Base-by-base conservation (phyloP, 202 grass and related monocot species). In the Zizania palustris region DNA sequence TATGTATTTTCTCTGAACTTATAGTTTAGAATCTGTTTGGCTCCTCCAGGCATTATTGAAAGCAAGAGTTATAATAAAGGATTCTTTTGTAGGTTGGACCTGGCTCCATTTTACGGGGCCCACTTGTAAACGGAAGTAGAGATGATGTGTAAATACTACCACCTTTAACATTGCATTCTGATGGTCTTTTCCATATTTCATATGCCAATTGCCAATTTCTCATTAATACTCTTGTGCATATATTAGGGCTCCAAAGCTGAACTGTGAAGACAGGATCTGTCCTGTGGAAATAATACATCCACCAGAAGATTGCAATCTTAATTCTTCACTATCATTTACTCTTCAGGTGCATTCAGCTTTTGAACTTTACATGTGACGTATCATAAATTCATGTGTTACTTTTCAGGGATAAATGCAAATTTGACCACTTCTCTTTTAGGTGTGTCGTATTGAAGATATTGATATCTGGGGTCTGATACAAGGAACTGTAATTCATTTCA, bases 251-350 rank as follows among this genome's bases (percentile, higher is more conserved):
- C 92, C 96, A 69, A 99, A 83, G 85, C 71, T 99, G 78, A 99
- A 96, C 74, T 99, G 96, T 78, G 92, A 89, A 87, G 72, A 82
- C 60, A 81, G 89, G 80, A 85, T 63, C 66, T 99, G 96, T 78
- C 96, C 92, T 69, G 66, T 73, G 48, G 96, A 99, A 85, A 96
- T 93, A 57, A 86, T 96, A 68, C 90, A 99, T 82, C 96, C 96
- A 84, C 96, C 96, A 11, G 96, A 99, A 87, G 92, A 99, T 91
- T 99, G 96, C 76, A 99, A 99, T 85, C 89, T 99, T 69, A 99
- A 99, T 83, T 84, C 96, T 44, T 99, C 96, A 55, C 73, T 99
- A 35, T 85, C 96, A 76, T 99, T 99, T 85, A 99, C 96, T 49
- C 90, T 99, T 76, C 96, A 99, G 96, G 96, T 90, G 76, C 28